These are phyloP conservation scores for Sclerotinia sclerotiorum DNA, from an alignment of 2,329 filamentous ascomycete species.

Conservation along the genomic window DNA sequence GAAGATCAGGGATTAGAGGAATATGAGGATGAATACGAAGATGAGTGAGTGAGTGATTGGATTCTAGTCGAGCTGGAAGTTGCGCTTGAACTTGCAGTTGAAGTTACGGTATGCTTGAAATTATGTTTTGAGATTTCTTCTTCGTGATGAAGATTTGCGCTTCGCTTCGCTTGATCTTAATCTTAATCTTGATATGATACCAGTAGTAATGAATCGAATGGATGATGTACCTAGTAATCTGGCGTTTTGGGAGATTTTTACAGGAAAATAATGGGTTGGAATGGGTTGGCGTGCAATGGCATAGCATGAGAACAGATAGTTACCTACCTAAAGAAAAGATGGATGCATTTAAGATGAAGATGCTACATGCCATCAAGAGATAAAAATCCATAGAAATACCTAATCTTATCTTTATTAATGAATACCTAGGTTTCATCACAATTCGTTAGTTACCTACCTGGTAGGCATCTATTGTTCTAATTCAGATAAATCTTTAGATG, in stretches of 20 bases:
- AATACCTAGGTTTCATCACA: neutral
- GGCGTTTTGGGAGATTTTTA: neutral
- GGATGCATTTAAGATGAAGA: neutral
- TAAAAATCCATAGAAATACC: neutral
- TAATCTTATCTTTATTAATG: neutral
- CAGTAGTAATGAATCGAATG: constrained; percentile 8
- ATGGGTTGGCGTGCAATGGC: neutral
- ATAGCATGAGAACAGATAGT: neutral
- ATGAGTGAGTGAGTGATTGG: constrained; percentile 3
- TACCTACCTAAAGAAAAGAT: no score
- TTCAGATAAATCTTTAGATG: no score
- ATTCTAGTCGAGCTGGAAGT: neutral
- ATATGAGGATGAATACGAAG: constrained; percentile 8
- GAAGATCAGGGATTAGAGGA: constrained; percentile 27
- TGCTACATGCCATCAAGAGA: neutral
- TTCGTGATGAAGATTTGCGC: neutral
- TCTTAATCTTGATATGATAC: constrained; percentile 4
- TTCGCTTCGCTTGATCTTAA: neutral
- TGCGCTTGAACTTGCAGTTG: neutral
- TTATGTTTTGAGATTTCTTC: neutral
- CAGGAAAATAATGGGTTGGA: constrained; percentile 6
- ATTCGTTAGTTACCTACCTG: neutral
- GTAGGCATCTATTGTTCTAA: no score
- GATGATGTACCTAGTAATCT: no score
- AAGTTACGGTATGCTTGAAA: neutral